Base-by-base conservation (phyloP, 495 filamentous ascomycete genomes). In the Aspergillus nidulans region DNA sequence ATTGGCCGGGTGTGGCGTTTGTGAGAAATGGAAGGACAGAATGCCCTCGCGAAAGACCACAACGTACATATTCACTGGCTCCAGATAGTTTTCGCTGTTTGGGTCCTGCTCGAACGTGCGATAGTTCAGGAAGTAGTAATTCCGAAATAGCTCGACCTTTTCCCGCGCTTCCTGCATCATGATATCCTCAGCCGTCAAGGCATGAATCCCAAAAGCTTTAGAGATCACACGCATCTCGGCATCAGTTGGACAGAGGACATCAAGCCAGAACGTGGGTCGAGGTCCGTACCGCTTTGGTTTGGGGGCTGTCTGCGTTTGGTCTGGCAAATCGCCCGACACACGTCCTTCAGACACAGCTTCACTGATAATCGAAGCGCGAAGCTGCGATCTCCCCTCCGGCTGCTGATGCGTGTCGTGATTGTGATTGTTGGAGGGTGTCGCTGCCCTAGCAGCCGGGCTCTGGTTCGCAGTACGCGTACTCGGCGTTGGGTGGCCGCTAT, bases 41-140 rank as follows among this genome's bases (percentile, higher is more conserved):
- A 97, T 88, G 12, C 94, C 91, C 59, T 97, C 92, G 7, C 92
- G 85, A 76, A 98, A 98, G 6, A 98, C 94, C 23, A 97, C 89
- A 23, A 96, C 87, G 59, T 96, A 97, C 82, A 97, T 91, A 72
- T 98, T 97, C 60, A 98, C 87, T 13, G 94, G 92, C 61, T 97
- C 88, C 32, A 98, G 79, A 65, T 92, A 96, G 64, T 94, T 82
- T 54, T 92, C 89, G 63, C 82, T 92, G 59, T 86, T 85, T 56
- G 81, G 81, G 63, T 97, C 91, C 69, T 98, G 94, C 62, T 97
- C 95, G 60, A 98, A 98, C 2, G 91, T 90, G 7, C 94, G 86
- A 71, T 97, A 98, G 63, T 96, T 97, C 71, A 97, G 86, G 65
- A 98, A 97, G 67, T 98, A 98, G 73, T 98, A 98, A 58, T 95